Base-by-base conservation (phyloP, 1,284 basidiomycete genomes). In the Pseudozyma hubeiensis region DNA sequence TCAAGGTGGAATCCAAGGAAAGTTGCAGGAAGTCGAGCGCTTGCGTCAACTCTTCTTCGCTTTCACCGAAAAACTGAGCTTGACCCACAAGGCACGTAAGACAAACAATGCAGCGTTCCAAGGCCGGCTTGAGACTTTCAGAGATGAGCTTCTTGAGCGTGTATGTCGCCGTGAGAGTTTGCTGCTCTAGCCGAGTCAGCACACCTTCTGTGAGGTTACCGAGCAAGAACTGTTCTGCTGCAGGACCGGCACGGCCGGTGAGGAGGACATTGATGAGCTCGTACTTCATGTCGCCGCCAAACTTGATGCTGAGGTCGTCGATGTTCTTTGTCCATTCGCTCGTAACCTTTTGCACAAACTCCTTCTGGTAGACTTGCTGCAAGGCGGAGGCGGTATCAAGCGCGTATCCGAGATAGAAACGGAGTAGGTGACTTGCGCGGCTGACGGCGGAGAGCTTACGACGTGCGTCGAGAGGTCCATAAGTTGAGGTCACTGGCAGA, bases 141-240 rank as follows among this genome's bases (percentile, higher is more conserved):
- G 49, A 46, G 13, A 64, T 31, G 29, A 64, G 46, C 40, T 46
- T 54, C 31, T 75, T 70, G 47, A 71, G 51, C 41, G 48, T 31
- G 47, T 66, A 63, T 43, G 54, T 61, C 13, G 71, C 62, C 6
- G 62, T 48, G 9, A 65, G 62, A 1, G 65, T 13, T 11, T 61
- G 58, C 53, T 74, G 61, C 44, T 74, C 71, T 19, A 74, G 54
- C 9, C 71, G 45, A 5, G 48, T 55, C 1, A 74, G 63, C 34
- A 72, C 68, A 17, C 79, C 79, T 52, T 81, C 73, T 3, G 79
- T 81, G 7, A 81, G 45, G 14, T 68, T 77, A 19, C 69, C 73
- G 30, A 77, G 58, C 10, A 81, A 57, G 33, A 81, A 64, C 16
- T 74, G 75, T 50, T 81, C 79, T 16, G 70, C 68, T n/a, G 79